phyloP scores from a whole-genome alignment of 1,139 yeast genomes.

The Geotrichum europaeum region DNA sequence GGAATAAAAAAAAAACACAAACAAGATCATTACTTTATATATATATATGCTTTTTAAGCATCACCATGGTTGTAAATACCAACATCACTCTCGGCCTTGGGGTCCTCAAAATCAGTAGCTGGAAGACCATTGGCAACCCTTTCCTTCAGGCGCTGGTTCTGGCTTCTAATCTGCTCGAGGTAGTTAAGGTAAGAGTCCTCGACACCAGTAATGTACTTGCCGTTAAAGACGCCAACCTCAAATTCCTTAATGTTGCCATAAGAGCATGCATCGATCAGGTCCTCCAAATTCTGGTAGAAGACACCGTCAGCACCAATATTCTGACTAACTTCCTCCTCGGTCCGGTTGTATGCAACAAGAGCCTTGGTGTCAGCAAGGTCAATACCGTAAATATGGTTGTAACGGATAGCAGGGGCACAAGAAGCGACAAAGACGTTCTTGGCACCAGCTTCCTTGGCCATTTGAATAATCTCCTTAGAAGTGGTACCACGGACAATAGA shows the following conservation, averaged over 20 bases:
- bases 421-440: conserved; percentile 88
- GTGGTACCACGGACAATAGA: conserved; percentile 98
- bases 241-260: conserved; percentile 45
- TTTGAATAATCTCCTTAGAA: conserved; percentile 87
- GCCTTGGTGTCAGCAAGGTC: conserved; percentile 95
- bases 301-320: conserved; percentile 91
- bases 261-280: conserved; percentile 70
- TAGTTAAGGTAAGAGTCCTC: conserved; percentile 77
- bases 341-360: conserved; percentile 76
- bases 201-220: conserved; percentile 85
- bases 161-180: conserved; percentile 76
- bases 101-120: conserved; percentile 45
- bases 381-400: conserved; percentile 93
- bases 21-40: background rate
- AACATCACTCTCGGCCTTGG: conserved; percentile 86
- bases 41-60: conserved; percentile 33
- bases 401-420: conserved; percentile 95
- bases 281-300: conserved; percentile 78
- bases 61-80: conserved; percentile 88
- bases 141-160: conserved; percentile 59
- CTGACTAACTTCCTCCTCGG: conserved; percentile 65
- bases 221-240: conserved; percentile 98
- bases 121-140: conserved; percentile 55
- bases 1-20: background rate
- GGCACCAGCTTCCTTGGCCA: conserved; percentile 99